Evolutionary conservation across 305 asterid species (phyloP).

Genomic region (Fraxinus sp.): DNA sequence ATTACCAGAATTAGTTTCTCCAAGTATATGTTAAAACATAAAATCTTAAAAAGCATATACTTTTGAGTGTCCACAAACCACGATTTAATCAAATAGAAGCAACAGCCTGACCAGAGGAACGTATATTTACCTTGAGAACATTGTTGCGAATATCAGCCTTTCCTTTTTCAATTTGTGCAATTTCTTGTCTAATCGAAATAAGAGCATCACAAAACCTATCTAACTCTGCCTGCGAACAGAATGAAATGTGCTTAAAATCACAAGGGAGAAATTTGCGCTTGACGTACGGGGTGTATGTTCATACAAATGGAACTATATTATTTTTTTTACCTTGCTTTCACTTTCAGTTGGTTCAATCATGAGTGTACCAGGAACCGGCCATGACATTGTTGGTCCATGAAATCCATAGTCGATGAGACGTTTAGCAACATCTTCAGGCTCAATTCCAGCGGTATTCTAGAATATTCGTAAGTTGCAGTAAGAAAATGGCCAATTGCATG

Average conservation of each 20-base stretch:
- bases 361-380: slow-evolving; percentile 62
- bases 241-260: slow-evolving; percentile 12
- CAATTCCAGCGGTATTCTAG: slow-evolving; percentile 89
- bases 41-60: neutral
- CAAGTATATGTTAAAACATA: neutral
- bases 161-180: slow-evolving; percentile 79
- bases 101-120: neutral
- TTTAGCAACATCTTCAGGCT: slow-evolving; percentile 95
- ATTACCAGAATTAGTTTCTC: slow-evolving; percentile 27
- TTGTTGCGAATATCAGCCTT: slow-evolving; percentile 72
- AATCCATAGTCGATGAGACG: slow-evolving; percentile 93
- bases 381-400: slow-evolving; percentile 67
- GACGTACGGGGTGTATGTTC: neutral
- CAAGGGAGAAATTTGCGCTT: neutral
- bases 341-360: slow-evolving; percentile 64
- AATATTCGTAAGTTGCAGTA: slow-evolving; percentile 7
- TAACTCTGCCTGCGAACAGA: slow-evolving; percentile 68
- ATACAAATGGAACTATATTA: neutral
- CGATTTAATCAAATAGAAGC: neutral
- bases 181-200: slow-evolving; percentile 90
- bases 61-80: neutral
- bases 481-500: slow-evolving; percentile 5
- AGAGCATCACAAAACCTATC: slow-evolving; percentile 94
- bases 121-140: slow-evolving; percentile 74
- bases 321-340: slow-evolving; percentile 64